These are phyloP conservation scores for Chaetomium strumarium DNA, from an alignment of 2,329 filamentous ascomycete species.

Conservation along the genomic window DNA sequence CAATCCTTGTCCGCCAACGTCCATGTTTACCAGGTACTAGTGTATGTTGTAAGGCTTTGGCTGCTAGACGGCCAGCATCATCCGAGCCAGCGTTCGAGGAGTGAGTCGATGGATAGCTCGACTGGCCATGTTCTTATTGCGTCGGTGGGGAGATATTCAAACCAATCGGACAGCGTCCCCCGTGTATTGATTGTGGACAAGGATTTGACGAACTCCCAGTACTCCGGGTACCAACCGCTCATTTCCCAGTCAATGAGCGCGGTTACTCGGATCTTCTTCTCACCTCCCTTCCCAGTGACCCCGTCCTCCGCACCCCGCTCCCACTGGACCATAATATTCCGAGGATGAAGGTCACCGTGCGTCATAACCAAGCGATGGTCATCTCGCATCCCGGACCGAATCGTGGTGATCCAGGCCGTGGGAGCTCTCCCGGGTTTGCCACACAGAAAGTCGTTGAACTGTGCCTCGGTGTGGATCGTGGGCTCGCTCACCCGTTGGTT, in stretches of 20 bases:
- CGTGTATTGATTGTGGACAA: not conserved
- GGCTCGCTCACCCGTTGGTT: not conserved
- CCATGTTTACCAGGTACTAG: not conserved
- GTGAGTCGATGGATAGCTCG: not conserved
- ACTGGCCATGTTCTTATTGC: slow-evolving; percentile 2
- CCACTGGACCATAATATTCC: slow-evolving; percentile 17
- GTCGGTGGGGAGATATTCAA: slow-evolving; percentile 1
- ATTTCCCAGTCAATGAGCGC: slow-evolving; percentile 19
- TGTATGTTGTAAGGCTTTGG: not conserved
- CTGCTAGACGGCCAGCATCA: not conserved
- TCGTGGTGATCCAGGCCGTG: not conserved
- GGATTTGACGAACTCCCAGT: slow-evolving; percentile 22
- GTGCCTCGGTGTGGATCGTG: not conserved
- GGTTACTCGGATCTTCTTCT: not conserved
- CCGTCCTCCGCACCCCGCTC: not conserved
- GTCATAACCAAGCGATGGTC: slow-evolving; percentile 12
- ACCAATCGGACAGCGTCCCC: not conserved
- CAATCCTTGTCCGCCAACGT: not conserved
- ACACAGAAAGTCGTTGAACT: slow-evolving; percentile 6
- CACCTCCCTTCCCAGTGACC: not conserved
- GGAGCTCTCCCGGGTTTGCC: not conserved
- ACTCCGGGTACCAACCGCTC: slow-evolving; percentile 20
- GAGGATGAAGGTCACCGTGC: slow-evolving; percentile 17
- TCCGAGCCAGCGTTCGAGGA: slow-evolving; percentile 2
- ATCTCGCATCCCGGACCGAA: slow-evolving; percentile 1